phyloP scores from a whole-genome alignment of 805 yeast genomes.

The Myxozyma neglecta region DNA sequence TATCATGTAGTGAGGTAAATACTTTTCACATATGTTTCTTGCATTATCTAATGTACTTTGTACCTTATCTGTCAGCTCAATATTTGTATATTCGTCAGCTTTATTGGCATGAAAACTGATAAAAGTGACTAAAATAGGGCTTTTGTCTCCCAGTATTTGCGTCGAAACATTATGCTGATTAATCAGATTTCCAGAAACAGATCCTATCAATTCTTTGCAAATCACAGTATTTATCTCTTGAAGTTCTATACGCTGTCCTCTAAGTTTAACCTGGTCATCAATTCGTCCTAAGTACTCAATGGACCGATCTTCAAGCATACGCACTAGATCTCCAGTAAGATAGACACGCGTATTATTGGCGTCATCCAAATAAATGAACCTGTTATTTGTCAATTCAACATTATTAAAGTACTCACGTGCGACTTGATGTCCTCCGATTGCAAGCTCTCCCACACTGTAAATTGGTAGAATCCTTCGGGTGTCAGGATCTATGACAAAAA shows the following conservation, averaged over 20 bases:
- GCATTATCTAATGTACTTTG: neutral
- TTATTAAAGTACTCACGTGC: slow-evolving; percentile 31
- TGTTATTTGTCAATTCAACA: slow-evolving; percentile 24
- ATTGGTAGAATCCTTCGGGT: slow-evolving; percentile 26
- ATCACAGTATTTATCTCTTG: slow-evolving; percentile 34
- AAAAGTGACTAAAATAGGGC: slow-evolving; percentile 27
- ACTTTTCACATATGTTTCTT: slow-evolving; percentile 15
- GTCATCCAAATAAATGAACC: slow-evolving; percentile 20
- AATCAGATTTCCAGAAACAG: neutral
- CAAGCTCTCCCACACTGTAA: slow-evolving; percentile 35
- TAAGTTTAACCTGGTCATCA: slow-evolving; percentile 36
- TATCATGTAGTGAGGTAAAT: slow-evolving; percentile 32
- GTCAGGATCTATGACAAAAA: slow-evolving; percentile 21
- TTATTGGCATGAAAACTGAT: neutral
- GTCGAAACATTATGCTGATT: slow-evolving; percentile 12
- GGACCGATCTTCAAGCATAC: slow-evolving; percentile 29
- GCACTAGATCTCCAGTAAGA: slow-evolving; percentile 34
- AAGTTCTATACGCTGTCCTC: slow-evolving; percentile 36
- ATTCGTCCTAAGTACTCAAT: slow-evolving; percentile 35
- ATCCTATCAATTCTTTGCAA: neutral
- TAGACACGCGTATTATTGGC: slow-evolving; percentile 16
- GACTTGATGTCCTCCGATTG: slow-evolving; percentile 36
- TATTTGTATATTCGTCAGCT: neutral
- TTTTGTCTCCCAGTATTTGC: neutral
- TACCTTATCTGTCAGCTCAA: neutral